These are phyloP conservation scores for Naganishia albida DNA, from an alignment of 1,284 basidiomycete species.

Conservation along the genomic window DNA sequence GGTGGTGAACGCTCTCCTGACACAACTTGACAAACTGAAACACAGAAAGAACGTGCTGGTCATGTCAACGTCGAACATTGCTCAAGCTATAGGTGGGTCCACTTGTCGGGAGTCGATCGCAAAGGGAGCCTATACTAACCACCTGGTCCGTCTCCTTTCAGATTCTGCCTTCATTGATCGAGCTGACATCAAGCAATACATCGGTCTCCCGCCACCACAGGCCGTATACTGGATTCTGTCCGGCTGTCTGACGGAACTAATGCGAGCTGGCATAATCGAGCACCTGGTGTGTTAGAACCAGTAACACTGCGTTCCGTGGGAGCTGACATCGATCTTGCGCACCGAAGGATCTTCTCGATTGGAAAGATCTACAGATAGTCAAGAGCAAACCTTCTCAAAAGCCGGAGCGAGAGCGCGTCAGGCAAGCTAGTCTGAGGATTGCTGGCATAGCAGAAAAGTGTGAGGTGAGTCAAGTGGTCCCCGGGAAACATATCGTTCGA, in stretches of 20 bases:
- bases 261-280: conserved; percentile 69
- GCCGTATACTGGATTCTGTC: conserved; percentile 94
- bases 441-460: conserved; percentile 69
- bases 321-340: neutral
- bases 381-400: conserved; percentile 21
- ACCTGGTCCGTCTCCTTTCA: conserved; percentile 46
- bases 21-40: conserved; percentile 94
- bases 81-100: conserved; percentile 81
- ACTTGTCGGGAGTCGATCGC: no score
- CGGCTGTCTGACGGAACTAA: conserved; percentile 77
- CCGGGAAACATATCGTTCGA: no score
- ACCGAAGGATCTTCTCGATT: conserved; percentile 58
- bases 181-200: conserved; percentile 93
- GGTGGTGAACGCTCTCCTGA: conserved; percentile 97
- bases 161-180: conserved; percentile 95
- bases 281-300: conserved; percentile 42
- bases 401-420: conserved; percentile 33
- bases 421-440: conserved; percentile 62
- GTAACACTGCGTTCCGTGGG: no score
- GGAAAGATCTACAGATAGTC: conserved; percentile 36
- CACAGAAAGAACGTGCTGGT: conserved; percentile 89
- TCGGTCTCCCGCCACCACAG: conserved; percentile 83
- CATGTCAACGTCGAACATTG: conserved; percentile 95
- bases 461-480: conserved; percentile 59
- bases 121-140: neutral